Base-by-base conservation (phyloP, 805 yeast genomes). In the Candida namnaoensis region DNA sequence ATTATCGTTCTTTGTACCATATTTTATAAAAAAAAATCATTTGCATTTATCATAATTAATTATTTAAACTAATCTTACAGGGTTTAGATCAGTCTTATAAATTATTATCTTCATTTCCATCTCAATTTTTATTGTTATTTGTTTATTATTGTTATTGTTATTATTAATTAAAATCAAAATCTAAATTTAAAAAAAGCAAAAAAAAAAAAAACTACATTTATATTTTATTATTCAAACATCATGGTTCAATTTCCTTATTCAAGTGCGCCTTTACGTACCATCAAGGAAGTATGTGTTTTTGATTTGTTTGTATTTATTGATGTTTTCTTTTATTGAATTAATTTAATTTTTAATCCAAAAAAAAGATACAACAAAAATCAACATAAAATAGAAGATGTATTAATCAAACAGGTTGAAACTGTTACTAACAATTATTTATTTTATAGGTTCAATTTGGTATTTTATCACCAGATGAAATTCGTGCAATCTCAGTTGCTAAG, bases 401-500 rank as follows among this genome's bases (percentile, higher is more conserved):
- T 19, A 19, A 19, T 19, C 19, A 19, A 19, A 19, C 2, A 19
- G 19, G 19, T 11, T 12, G 33, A 30, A 9, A 30, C 7, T 2
- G 11, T 11, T 30, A 30, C 33, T 30, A 30, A 30, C 33, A 30
- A 11, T 6, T 3, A 26, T 26, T 26, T 2, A 47, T 49, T 46
- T 35, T 34, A 37, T 44, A 78, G 83, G 79, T 90, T 60, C 99
- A 93, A 72, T 95, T 93, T 72, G 99, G 99, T 48, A 80, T 93
- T 56, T 78, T 93, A 48, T 88, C 98, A 28, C 99, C 99, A 26
- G 99, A 93, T 69, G 99, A 93, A 72, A 75, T 83, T 49, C 84
- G 96, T 65, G 97, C 98, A 39, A 90, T 93, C 51, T 87, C 96
- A 47, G 99, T 95, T 45, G 98, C 97, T 36, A 93, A 93, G 61